Percentiles rank a stretch among this genome's conserved stretches.
phyloP scores from a whole-genome alignment of 1,284 basidiomycete species.

The Amylostereum areolatum region DNA sequence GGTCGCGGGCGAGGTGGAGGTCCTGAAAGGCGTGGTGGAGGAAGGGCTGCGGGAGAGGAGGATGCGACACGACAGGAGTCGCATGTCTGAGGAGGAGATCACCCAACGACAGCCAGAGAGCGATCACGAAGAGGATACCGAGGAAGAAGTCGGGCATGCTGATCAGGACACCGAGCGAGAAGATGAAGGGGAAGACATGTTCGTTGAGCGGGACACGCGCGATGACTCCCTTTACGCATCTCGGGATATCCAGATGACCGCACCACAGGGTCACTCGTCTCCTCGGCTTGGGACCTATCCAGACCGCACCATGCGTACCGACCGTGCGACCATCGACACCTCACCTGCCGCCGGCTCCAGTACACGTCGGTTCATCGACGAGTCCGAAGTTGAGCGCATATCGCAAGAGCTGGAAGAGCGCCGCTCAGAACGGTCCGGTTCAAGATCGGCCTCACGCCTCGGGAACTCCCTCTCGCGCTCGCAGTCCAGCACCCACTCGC shows the following conservation, averaged over 20 bases:
- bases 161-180: conserved; percentile 11
- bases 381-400: conserved; percentile 47
- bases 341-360: conserved; percentile 12
- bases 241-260: not conserved
- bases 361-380: conserved; percentile 34
- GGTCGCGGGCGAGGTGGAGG: conserved; percentile 74
- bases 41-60: conserved; percentile 67
- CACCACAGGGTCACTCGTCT: not conserved
- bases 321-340: conserved; percentile 37
- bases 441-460: conserved; percentile 9
- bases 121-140: conserved; percentile 13
- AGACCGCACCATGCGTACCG: conserved; percentile 39
- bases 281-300: conserved; percentile 4
- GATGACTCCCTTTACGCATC: not conserved
- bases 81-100: not conserved
- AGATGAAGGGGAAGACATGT: not conserved
- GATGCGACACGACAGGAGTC: conserved; percentile 11
- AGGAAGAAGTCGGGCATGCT: conserved; percentile 25
- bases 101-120: conserved; percentile 10
- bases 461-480: conserved; percentile 14
- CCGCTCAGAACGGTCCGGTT: conserved; percentile 38
- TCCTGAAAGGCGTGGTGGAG: conserved; percentile 77
- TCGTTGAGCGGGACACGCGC: not conserved
- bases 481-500: conserved; percentile 15
- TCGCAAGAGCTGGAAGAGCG: conserved; percentile 54